Evolutionary conservation across 169 alveolate genomes (phyloP), one percentile per base, ranked within the genome.

Genomic region (Cryptosporidium meleagridis): DNA sequence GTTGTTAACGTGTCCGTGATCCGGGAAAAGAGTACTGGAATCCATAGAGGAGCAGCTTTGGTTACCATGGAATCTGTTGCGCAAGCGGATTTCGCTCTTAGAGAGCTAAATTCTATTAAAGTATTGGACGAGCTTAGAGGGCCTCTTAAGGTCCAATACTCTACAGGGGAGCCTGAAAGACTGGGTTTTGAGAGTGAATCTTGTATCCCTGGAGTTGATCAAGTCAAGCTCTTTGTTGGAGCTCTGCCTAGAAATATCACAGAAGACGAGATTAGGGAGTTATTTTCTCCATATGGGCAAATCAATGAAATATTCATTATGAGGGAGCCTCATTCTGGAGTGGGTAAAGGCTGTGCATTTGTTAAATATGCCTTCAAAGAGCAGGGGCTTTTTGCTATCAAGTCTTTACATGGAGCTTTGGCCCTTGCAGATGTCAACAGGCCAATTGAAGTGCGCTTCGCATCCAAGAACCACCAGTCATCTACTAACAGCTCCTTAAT

Each of bases 401-500:
- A 86, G 55, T 58, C 91, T 18, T 80, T 95, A 23, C 91, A 95
- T 65, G 97, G 97, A 12, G 94, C 92, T 67, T 91, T 92, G 75
- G 93, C 95, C 35, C 75, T 96, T 59, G 95, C 92, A 45, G 98
- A 96, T 26, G 94, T 95, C 73, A 37, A 91, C 23, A 87, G 97
- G 39, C 97, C 98, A 37, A 85, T 96, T 52, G 98, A 96, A 70
- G 97, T 96, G 18, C 87, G 98, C 29, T 95, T 96, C 69, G 98
- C 98, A 14, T 80, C 89, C 16, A 80, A 65, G 52, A 62, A 39
- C 18, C 37, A 44, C 53, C 45, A 39, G 18, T 26, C 72, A 31
- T 26, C 72, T 12, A 5, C 41, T 5, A 45, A 14, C 39, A 80
- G 16, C 70, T 35, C 69, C 29, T 72, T 72, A n/a, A 31, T 55